A percentile compares a stretch with the other conserved stretches of the same genome.
phyloP scores from a whole-genome alignment of 208 protist species.

The Crithidia brevicula region DNA sequence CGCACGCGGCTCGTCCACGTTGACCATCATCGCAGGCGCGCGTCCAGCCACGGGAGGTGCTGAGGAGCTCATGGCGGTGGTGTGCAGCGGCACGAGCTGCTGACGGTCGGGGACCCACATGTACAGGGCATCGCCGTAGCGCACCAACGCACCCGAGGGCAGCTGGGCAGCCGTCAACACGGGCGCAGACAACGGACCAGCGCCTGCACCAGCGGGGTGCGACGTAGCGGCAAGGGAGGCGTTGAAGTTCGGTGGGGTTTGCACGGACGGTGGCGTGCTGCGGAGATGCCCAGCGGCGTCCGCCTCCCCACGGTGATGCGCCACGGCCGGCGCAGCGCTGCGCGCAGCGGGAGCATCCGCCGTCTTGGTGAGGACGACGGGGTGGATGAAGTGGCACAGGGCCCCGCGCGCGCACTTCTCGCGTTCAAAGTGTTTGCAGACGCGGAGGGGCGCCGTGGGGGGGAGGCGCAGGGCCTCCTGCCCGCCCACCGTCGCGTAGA shows the following conservation, averaged over 20 bases:
- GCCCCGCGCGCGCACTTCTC: conserved; percentile 65
- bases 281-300: neutral
- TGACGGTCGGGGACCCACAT: conserved; percentile 20
- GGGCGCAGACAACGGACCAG: neutral
- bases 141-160: conserved; percentile 18
- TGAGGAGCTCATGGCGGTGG: neutral
- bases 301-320: neutral
- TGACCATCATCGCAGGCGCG: neutral
- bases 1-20: conserved; percentile 6
- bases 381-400: conserved; percentile 72
- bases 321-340: neutral
- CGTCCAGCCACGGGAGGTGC: neutral
- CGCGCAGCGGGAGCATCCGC: neutral
- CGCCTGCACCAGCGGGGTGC: neutral
- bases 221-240: neutral
- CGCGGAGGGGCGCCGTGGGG: conserved; percentile 42
- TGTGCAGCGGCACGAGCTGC: conserved; percentile 19
- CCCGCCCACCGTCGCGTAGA: conserved; percentile 59
- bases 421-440: conserved; percentile 74
- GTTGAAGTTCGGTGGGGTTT: neutral
- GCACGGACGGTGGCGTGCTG: neutral
- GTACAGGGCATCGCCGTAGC: conserved; percentile 24
- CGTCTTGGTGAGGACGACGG: conserved; percentile 37
- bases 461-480: conserved; percentile 42
- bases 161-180: conserved; percentile 20